Evolutionary conservation across 2,329 filamentous ascomycete genomes (phyloP), one percentile per base, ranked within the genome.

Genomic region (Neonectria coccinea): DNA sequence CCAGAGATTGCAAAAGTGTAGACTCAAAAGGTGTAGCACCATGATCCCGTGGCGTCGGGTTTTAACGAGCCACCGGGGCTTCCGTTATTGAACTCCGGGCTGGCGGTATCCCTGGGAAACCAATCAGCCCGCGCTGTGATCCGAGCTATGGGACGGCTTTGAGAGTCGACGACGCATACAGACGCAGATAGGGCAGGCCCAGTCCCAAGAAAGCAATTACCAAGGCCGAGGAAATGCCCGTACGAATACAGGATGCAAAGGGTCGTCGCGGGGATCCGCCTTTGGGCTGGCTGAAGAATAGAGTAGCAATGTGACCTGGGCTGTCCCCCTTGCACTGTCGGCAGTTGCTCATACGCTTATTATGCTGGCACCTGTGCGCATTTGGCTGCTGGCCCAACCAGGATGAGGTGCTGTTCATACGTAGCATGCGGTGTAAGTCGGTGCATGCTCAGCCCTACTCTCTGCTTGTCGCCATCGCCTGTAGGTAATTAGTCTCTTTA

Each of bases 31-130:
- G 18, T 33, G 31, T 44, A 59, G 64, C 39, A 54, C 36, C 44
- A 68, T 71, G 69, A 70, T 55, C 53, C 53, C 36, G 62, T 64
- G 62, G 67, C 68, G 62, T 57, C 51, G 66, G 48, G 48, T 25
- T 56, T 22, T 41, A 56, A 61, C 67, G 36, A 56, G 52, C 36
- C 10, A 25, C 41, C 63, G 69, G 69, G 9, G 48, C 25, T 64
- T 42, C 69, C 69, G 69, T 59, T 39, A 9, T 29, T n/a, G 48
- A 51, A 51, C 48, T 51, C 29, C 36, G 8, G 39, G n/a, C 12
- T 18, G n/a, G 39, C 4, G 16, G 25, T 25, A 25, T 25, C 25
- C 25, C 39, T 11, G 39, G 39, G 8, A 42, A 42, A 42, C 39
- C 39, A 42, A 42, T 42, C 39, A 42, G n/a, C 8, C n/a, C 7